Evolutionary conservation across 495 filamentous ascomycete species (phyloP).

Genomic region (Cudoniella acicularis): DNA sequence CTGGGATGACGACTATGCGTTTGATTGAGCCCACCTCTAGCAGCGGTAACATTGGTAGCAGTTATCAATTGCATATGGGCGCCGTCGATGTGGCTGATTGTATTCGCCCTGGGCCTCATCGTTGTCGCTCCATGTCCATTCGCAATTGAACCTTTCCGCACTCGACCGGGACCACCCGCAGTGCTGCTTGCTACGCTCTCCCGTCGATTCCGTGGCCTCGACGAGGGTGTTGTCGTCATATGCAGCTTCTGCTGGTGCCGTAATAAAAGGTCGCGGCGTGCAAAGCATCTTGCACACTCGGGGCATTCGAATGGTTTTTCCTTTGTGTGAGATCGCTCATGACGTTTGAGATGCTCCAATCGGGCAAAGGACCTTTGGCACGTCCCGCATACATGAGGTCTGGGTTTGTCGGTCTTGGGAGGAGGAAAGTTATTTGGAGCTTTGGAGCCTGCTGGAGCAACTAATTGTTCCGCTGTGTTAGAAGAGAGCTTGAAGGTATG

Average conservation of each 20-base stretch:
- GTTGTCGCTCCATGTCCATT: conserved; percentile 47
- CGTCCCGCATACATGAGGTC: conserved; percentile 91
- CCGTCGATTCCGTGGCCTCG: conserved; percentile 75
- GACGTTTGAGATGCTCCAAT: conserved; percentile 94
- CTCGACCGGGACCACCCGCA: conserved; percentile 60
- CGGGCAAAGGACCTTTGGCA: conserved; percentile 92
- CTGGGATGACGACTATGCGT: conserved; percentile 62
- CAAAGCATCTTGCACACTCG: conserved; percentile 93
- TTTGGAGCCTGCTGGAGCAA: conserved; percentile 16
- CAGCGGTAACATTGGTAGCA: conserved; percentile 49
- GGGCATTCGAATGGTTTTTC: conserved; percentile 99
- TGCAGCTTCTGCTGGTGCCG: conserved; percentile 99
- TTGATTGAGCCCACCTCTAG: conserved; percentile 23
- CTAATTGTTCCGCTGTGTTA: conserved; percentile 1
- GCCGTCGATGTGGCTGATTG: conserved; percentile 90
- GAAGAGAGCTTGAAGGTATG: conserved; percentile 1
- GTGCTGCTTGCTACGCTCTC: conserved; percentile 83
- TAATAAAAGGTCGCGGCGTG: conserved; percentile 84
- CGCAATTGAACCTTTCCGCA: conserved; percentile 89
- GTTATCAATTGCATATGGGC: conserved; percentile 68
- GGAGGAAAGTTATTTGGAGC: conserved; percentile 21
- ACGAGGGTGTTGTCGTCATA: conserved; percentile 89
- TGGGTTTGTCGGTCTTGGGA: conserved; percentile 70
- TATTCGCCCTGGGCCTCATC: conserved; percentile 92
- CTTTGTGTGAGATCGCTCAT: conserved; percentile 98